Evolutionary conservation across 1,284 basidiomycete species (phyloP).

Genomic region (Moniliella sp.): DNA sequence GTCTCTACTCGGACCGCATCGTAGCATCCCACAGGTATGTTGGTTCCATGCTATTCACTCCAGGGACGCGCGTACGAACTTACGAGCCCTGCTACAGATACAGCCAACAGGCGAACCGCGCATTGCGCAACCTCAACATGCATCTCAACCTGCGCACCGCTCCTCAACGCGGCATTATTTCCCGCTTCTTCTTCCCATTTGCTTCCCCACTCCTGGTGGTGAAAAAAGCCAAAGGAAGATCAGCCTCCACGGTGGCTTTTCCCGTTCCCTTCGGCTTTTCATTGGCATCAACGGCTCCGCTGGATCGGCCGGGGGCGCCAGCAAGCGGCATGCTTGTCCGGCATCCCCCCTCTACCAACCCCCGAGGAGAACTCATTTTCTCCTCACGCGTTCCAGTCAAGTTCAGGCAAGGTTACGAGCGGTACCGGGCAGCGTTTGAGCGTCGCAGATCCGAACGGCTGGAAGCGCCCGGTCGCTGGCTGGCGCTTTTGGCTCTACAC

Average conservation of each 20-base stretch:
- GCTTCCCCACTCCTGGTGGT: constrained; percentile 4
- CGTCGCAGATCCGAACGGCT: constrained; percentile 47
- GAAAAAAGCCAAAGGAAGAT: neutral
- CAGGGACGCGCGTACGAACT: neutral
- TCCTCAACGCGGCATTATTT: neutral
- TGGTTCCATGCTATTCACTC: neutral
- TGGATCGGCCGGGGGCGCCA: neutral
- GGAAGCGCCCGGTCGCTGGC: constrained; percentile 4
- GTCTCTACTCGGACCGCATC: constrained; percentile 88
- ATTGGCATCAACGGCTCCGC: neutral
- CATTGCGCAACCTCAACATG: constrained; percentile 80
- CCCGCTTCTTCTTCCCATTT: neutral
- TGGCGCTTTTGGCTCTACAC: neutral
- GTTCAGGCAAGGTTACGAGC: constrained; percentile 78
- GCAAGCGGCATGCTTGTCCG: constrained; percentile 39
- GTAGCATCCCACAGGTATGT: constrained; percentile 71
- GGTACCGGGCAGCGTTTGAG: constrained; percentile 77
- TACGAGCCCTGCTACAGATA: constrained; percentile 38
- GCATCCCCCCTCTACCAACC: constrained; percentile 73
- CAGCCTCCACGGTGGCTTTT: neutral
- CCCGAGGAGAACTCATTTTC: constrained; percentile 86
- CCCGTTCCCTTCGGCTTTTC: neutral
- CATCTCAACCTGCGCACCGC: constrained; percentile 74
- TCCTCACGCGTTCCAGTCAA: constrained; percentile 58
- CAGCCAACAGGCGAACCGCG: constrained; percentile 80